Base-by-base conservation (phyloP, 257 asterid genomes). In the Solanum arcanum region DNA sequence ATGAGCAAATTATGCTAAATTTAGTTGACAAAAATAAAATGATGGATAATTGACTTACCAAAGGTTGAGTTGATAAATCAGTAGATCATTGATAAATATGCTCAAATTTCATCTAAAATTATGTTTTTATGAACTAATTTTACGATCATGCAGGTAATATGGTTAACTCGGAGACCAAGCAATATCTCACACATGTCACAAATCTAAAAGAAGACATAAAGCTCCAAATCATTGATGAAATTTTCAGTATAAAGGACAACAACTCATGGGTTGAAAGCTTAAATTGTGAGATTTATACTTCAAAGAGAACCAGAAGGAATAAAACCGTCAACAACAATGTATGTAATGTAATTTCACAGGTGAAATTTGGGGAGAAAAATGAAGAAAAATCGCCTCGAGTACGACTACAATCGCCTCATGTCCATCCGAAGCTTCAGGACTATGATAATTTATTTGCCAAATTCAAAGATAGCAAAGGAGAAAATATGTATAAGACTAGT, bases 361-460 rank as follows among this genome's bases (percentile, higher is more conserved):
- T 66, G 0, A 0, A 25, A 3, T 64, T 0, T 62, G 0, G 2
- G 6, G 82, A 6, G 6, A 0, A 81, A 23, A 62, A 3, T 87
- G 69, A 62, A 20, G 33, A 13, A 44, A 47, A 23, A 46, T 64
- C 10, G 62, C 27, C 83, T 72, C 73, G 4, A 31, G 12, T 49
- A 72, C 4, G 5, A 25, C 35, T 27, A 18, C 80, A 73, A 73
- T 73, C 49, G 0, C 81, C 29, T 73, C 87, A 90, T 20, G 88
- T 86, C 41, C 88, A 86, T 33, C 91, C 87, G n/a, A 88, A 86
- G 86, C 91, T 88, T 70, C 92, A 86, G 0, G 87, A 90, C 29
- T 88, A 86, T 18, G 88, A 90, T 27, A 69, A 84, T 3, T 70
- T 90, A 72, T 87, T 88, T 59, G 8, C 60, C 35, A 83, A 64